Evolutionary conservation across 306 rosid genomes (phyloP).

Genomic region (Cicer yamashitae): DNA sequence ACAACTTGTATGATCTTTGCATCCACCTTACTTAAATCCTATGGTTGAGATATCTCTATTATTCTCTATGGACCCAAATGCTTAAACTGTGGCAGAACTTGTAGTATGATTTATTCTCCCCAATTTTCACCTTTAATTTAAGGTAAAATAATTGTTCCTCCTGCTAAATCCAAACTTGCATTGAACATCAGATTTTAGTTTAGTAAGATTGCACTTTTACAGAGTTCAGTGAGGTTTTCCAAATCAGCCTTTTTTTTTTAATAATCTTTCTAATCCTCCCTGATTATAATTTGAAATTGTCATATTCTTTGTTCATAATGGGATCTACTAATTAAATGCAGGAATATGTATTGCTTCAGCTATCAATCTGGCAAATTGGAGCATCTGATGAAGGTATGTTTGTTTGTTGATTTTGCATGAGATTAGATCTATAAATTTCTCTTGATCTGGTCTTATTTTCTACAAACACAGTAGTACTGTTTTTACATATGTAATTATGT

Average conservation of each 20-base stretch:
- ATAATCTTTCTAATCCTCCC: constrained; percentile 12
- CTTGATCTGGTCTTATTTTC: background rate
- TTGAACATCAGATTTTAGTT: background rate
- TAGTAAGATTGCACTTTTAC: background rate
- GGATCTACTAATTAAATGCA: constrained; percentile 47
- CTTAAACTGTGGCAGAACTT: background rate
- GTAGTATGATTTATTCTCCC: background rate
- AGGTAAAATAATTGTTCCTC: background rate
- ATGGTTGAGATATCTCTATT: constrained; percentile 7
- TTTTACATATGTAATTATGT: background rate
- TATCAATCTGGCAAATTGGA: constrained; percentile 93
- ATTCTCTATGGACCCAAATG: constrained; percentile 1
- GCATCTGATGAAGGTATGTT: constrained; percentile 94
- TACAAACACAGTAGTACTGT: background rate
- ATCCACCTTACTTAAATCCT: background rate
- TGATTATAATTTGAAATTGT: constrained; percentile 10
- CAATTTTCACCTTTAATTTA: background rate
- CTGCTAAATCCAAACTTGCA: background rate
- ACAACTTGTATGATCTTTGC: background rate
- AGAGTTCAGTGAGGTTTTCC: constrained; percentile 14
- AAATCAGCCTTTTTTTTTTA: background rate
- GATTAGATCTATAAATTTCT: constrained; percentile 29
- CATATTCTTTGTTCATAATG: constrained; percentile 36
- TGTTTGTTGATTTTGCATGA: constrained; percentile 26
- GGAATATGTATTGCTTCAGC: constrained; percentile 98